Base-by-base conservation (phyloP, 2,329 filamentous ascomycete genomes). In the Talaromyces sp. region DNA sequence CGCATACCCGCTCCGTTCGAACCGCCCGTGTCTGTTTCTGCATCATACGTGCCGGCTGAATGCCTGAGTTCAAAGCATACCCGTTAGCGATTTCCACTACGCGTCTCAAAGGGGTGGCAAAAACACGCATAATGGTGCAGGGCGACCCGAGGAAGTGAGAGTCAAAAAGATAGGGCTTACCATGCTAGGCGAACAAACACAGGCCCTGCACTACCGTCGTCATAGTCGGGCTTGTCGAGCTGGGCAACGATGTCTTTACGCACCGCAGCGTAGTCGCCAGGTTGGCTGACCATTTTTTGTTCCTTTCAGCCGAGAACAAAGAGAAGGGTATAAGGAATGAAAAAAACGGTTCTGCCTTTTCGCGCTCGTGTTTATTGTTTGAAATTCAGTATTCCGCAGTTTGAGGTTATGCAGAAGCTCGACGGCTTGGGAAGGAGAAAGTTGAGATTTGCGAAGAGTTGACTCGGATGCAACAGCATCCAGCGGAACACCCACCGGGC, bases 1-100 rank as follows among this genome's bases (percentile, higher is more conserved):
- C 87, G 82, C 87, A 89, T 89, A 19, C 86, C 86, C 0, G 87
- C 87, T 66, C 87, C 87, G 72, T 89, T 89, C 29, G 82, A 85
- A 43, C 87, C 87, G 40, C 87, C 87, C 0, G 86, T 89, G 71
- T 87, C 83, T 63, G 85, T 85, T 63, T 81, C 79, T 34, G 77
- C 76, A 71, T 86, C 84, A 74, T 89, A 89, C 5, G 87, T 89
- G 31, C 87, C 87, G 1, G 86, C 77, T n/a, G 84, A 84, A 76
- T 89, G 87, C 85, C 85, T 85, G 64, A 34, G 19, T 40, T 58
- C 13, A 60, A 45, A 47, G 62, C 49, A 49, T 19, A 59, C 49
- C 3, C 22, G 47, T 62, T 54, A 62, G 47, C 34, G n/a, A 43
- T 22, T 19, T 11, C 27, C n/a, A 17, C 3, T 36, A 36, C 17